phyloP scores from a whole-genome alignment of 1,284 basidiomycete species.

The Quambalaria eucalypti region DNA sequence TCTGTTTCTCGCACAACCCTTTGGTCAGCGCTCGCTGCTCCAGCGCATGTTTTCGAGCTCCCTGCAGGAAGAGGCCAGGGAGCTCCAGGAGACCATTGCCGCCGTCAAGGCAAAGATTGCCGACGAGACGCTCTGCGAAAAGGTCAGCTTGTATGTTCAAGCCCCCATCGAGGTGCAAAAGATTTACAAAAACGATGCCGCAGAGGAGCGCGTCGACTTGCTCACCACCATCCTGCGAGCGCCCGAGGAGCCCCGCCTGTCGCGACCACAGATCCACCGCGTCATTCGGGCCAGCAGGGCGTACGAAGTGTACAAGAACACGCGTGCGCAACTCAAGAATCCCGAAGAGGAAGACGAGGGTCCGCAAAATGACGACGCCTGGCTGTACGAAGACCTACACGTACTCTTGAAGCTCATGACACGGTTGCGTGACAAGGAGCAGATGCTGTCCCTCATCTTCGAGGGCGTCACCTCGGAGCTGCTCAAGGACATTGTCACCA shows the following conservation, averaged over 20 bases:
- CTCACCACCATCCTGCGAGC: constrained; percentile 75
- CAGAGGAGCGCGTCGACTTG: constrained; percentile 65
- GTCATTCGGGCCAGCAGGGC: constrained; percentile 37
- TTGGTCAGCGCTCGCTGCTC: constrained; percentile 74
- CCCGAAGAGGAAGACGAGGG: constrained; percentile 56
- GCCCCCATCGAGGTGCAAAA: constrained; percentile 80
- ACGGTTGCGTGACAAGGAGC: constrained; percentile 76
- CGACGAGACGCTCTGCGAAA: constrained; percentile 76
- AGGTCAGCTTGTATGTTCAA: constrained; percentile 74
- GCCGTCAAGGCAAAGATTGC: constrained; percentile 79
- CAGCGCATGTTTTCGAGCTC: constrained; percentile 86
- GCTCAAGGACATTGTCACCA: constrained; percentile 96
- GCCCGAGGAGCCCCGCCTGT: constrained; percentile 58
- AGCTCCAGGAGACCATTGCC: constrained; percentile 73
- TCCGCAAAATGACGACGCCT: constrained; percentile 40
- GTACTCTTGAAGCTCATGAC: constrained; percentile 35
- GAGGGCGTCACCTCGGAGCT: constrained; percentile 92
- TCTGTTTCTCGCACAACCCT: constrained; percentile 93
- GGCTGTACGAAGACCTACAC: constrained; percentile 45
- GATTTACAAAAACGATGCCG: constrained; percentile 46
- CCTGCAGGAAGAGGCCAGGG: constrained; percentile 75
- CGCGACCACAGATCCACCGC: constrained; percentile 30
- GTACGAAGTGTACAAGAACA: constrained; percentile 40
- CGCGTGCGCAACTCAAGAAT: constrained; percentile 23
- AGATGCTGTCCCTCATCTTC: constrained; percentile 84